phyloP scores from a whole-genome alignment of 805 yeast species.

The Yamadazyma philogaea region DNA sequence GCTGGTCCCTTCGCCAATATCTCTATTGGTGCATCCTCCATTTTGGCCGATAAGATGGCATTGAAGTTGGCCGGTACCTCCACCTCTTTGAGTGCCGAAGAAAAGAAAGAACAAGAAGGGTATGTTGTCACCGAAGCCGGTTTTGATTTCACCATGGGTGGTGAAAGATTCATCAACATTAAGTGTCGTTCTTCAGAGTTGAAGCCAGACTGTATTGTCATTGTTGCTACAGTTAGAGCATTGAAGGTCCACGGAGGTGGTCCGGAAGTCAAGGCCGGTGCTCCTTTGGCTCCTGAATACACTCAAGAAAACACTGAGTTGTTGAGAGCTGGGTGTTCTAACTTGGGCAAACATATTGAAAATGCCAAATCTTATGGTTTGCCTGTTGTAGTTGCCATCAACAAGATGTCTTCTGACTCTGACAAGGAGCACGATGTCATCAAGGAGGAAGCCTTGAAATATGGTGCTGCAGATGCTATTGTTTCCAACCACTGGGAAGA shows the following conservation, averaged over 20 bases:
- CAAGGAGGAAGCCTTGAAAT: conserved; percentile 62
- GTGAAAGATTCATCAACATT: conserved; percentile 80
- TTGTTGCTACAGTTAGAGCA: conserved; percentile 84
- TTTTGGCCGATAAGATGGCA: conserved; percentile 79
- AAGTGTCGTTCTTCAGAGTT: conserved; percentile 81
- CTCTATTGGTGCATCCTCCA: conserved; percentile 83
- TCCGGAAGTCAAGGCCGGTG: conserved; percentile 84
- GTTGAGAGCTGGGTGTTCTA: conserved; percentile 67
- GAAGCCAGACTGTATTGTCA: conserved; percentile 71
- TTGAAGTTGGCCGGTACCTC: conserved; percentile 71
- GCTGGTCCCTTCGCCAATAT: conserved; percentile 90
- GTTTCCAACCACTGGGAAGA: conserved; percentile 84
- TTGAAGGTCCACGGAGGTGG: conserved; percentile 87
- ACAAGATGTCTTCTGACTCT: conserved; percentile 73
- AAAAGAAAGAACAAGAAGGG: conserved; percentile 54
- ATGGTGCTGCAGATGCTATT: conserved; percentile 78
- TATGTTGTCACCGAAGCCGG: conserved; percentile 87
- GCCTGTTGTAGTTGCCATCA: conserved; percentile 80
- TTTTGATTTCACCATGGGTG: conserved; percentile 89
- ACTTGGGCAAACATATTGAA: conserved; percentile 71
- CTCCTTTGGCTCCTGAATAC: conserved; percentile 71
- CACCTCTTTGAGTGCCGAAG: conserved; percentile 40
- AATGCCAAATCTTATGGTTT: conserved; percentile 71
- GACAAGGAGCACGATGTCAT: conserved; percentile 66
- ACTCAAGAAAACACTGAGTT: conserved; percentile 67